A percentile compares a stretch with the other conserved stretches of the same genome.
These are phyloP conservation scores for Millerago galiae DNA, from an alignment of 805 yeast genomes.

Conservation along the genomic window DNA sequence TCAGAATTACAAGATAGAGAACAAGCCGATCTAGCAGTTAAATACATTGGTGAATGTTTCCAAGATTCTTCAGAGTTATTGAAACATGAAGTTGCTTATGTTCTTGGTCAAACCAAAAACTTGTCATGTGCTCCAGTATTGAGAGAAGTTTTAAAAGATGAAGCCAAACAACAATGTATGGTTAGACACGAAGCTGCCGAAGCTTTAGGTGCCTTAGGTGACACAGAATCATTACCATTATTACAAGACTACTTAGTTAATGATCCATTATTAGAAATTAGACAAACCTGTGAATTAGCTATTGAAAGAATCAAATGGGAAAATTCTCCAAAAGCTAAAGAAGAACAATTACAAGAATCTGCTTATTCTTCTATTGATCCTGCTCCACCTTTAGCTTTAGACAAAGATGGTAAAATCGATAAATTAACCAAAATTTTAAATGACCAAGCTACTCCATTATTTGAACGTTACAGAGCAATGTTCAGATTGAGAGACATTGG, in stretches of 20 bases:
- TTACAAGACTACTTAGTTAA: conserved; percentile 56
- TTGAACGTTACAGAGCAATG: conserved; percentile 97
- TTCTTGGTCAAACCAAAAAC: conserved; percentile 91
- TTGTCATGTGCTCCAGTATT: conserved; percentile 69
- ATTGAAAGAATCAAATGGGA: conserved; percentile 94
- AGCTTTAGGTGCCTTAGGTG: conserved; percentile 95
- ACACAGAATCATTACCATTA: conserved; percentile 59
- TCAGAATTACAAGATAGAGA: conserved; percentile 53
- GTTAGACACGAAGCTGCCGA: conserved; percentile 99
- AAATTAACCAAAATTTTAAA: conserved; percentile 65
- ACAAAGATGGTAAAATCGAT: conserved; percentile 51
- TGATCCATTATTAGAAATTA: conserved; percentile 82
- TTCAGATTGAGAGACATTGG: conserved; percentile 94
- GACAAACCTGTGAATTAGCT: conserved; percentile 97
- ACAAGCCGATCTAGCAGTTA: conserved; percentile 61
- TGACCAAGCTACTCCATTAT: conserved; percentile 71
- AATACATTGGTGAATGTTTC: conserved; percentile 82
- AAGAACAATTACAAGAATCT: conserved; percentile 68
- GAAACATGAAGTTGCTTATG: conserved; percentile 97
- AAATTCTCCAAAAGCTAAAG: conserved; percentile 55
- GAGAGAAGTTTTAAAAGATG: conserved; percentile 60
- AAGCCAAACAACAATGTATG: conserved; percentile 75
- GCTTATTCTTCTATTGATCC: conserved; percentile 90
- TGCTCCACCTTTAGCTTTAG: conserved; percentile 91
- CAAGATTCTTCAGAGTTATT: conserved; percentile 75